Conservation (phyloP, 2,329 filamentous ascomycete species). For the Fusarium sp. region DNA sequence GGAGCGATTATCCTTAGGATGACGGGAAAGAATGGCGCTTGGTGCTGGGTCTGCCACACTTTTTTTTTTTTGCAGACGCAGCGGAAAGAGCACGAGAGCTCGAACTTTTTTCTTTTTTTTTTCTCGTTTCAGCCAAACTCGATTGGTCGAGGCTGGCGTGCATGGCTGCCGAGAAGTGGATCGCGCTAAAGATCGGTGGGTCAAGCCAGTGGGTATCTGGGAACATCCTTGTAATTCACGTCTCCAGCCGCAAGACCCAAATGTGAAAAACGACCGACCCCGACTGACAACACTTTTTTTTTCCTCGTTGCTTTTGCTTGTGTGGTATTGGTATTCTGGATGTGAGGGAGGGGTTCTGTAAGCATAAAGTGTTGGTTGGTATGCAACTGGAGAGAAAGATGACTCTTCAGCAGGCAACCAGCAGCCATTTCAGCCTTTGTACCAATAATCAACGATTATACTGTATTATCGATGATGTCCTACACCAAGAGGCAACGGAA, state of each 20-base stretch:
- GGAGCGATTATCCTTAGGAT: constrained; percentile 22
- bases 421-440: background rate
- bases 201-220: constrained; percentile 25
- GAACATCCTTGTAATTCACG: constrained; percentile 30
- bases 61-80: constrained; percentile 1
- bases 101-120: constrained; percentile 47
- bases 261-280: constrained; percentile 15
- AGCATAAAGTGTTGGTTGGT: constrained; percentile 6
- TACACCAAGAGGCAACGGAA: constrained; percentile 14
- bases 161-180: constrained; percentile 50
- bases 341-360: constrained; percentile 8
- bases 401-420: constrained; percentile 26
- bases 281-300: constrained; percentile 5
- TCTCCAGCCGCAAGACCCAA: constrained; percentile 30
- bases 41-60: constrained; percentile 15
- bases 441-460: background rate
- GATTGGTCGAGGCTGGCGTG: constrained; percentile 48
- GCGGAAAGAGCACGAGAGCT: constrained; percentile 49
- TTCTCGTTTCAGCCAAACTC: constrained; percentile 42
- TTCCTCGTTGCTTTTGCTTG: background rate
- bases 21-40: constrained; percentile 18
- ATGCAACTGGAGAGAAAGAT: constrained; percentile 1
- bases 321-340: background rate
- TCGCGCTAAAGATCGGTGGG: constrained; percentile 46
- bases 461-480: background rate